Evolutionary conservation across 1,284 basidiomycete genomes (phyloP).

Genomic region (Ustilago xerochloae): DNA sequence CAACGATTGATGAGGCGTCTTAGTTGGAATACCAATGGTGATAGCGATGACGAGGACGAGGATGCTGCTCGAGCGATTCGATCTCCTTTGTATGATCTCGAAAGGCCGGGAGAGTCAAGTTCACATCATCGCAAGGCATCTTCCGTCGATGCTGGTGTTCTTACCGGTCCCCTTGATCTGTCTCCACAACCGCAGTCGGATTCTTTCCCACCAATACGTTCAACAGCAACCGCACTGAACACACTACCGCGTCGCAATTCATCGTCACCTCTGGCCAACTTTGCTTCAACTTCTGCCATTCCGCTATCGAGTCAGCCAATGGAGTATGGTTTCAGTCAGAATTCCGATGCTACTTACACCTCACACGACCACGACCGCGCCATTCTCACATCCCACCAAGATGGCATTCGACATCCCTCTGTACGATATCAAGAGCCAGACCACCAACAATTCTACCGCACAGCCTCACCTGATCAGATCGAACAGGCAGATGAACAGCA

Average conservation of each 20-base stretch:
- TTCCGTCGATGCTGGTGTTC: conserved; percentile 40
- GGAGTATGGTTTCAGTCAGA: conserved; percentile 11
- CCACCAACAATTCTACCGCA: conserved; percentile 12
- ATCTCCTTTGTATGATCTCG: not conserved
- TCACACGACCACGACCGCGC: conserved; percentile 36
- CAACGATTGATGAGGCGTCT: conserved; percentile 35
- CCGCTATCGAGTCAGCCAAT: conserved; percentile 4
- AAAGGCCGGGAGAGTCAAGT: not conserved
- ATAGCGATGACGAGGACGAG: too few species aligned
- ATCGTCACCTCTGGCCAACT: conserved; percentile 8
- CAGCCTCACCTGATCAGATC: conserved; percentile 37
- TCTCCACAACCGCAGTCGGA: conserved; percentile 2
- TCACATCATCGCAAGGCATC: conserved; percentile 33
- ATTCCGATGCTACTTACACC: conserved; percentile 31
- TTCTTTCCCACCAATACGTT: not conserved
- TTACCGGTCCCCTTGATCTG: conserved; percentile 32
- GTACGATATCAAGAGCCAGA: conserved; percentile 19
- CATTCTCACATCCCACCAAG: conserved; percentile 29
- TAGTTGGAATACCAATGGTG: conserved; percentile 25
- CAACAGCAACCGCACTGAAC: not conserved
- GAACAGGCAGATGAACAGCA: conserved; percentile 18
- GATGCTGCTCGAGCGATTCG: too few species aligned
- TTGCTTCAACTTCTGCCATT: not conserved
- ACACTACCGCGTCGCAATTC: conserved; percentile 22
- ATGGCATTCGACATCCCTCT: conserved; percentile 2